phyloP scores from a whole-genome alignment of 306 rosid species.

The Dryas octopetala region DNA sequence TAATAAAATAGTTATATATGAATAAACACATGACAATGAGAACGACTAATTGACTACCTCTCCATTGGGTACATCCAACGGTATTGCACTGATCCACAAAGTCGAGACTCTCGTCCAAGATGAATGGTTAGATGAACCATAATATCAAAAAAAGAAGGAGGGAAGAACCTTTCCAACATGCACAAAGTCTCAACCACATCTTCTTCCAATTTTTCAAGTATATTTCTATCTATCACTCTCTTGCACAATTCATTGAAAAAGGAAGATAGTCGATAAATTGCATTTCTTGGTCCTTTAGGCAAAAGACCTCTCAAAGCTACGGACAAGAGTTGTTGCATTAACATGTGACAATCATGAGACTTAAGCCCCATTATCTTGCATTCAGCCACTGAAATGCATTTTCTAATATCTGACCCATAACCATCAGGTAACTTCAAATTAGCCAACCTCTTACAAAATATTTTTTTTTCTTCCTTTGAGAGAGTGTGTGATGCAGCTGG shows the following conservation, averaged over 20 bases:
- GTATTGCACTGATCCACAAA: background rate
- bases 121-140: background rate
- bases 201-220: background rate
- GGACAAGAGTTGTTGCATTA: background rate
- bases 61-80: background rate
- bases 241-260: background rate
- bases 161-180: background rate
- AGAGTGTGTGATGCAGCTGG: background rate
- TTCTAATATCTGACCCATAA: background rate
- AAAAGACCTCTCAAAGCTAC: background rate
- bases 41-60: background rate
- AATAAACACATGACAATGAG: background rate
- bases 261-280: background rate
- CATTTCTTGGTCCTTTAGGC: background rate
- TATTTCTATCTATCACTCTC: background rate
- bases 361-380: background rate
- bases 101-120: too few species aligned
- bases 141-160: background rate
- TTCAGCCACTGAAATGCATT: background rate
- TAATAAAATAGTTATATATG: background rate
- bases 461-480: background rate
- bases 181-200: background rate
- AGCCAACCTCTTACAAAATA: slow-evolving; percentile 1
- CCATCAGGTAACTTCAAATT: background rate
- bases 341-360: background rate